A percentile compares a stretch with the other conserved stretches of the same genome.
Conservation (phyloP, 345 rosid species). For the Salix dunnii region DNA sequence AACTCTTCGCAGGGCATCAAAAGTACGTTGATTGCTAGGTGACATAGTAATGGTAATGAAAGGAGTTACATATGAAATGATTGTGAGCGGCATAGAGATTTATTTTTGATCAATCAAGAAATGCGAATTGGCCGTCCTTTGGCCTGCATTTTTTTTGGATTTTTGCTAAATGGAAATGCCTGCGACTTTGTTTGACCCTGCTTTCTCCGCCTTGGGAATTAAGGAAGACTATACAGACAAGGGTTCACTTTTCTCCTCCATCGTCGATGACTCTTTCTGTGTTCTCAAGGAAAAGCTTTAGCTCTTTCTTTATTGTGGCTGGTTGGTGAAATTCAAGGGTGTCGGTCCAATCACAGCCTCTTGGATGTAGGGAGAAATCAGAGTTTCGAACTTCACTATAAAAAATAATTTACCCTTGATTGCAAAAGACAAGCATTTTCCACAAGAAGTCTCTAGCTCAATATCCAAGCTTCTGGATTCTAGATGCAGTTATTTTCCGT, state of each 20-base stretch:
- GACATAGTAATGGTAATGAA: slow-evolving; percentile 14
- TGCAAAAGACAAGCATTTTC: neutral
- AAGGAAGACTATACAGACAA: too few relatives aligned
- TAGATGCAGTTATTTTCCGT: too few relatives aligned
- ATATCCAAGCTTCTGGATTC: neutral
- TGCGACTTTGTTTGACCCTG: neutral
- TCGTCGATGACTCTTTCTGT: slow-evolving; percentile 8
- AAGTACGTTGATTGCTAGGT: slow-evolving; percentile 10
- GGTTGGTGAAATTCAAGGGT: neutral
- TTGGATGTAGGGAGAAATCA: too few relatives aligned
- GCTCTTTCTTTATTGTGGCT: neutral
- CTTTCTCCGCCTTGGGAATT: neutral
- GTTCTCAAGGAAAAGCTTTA: neutral
- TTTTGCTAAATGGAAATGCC: slow-evolving; percentile 8
- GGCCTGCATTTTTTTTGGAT: slow-evolving; percentile 38
- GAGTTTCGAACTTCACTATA: too few relatives aligned
- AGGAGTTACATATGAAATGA: neutral
- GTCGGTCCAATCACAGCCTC: neutral
- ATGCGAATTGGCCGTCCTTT: slow-evolving; percentile 19
- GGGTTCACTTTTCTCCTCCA: neutral
- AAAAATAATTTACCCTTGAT: neutral
- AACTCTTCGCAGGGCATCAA: slow-evolving; percentile 1
- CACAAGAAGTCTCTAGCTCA: neutral
- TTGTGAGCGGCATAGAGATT: neutral
- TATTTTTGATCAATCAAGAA: neutral